Conservation (phyloP, 768 basidiomycete genomes). For the Hemileccinum rubropunctum region DNA sequence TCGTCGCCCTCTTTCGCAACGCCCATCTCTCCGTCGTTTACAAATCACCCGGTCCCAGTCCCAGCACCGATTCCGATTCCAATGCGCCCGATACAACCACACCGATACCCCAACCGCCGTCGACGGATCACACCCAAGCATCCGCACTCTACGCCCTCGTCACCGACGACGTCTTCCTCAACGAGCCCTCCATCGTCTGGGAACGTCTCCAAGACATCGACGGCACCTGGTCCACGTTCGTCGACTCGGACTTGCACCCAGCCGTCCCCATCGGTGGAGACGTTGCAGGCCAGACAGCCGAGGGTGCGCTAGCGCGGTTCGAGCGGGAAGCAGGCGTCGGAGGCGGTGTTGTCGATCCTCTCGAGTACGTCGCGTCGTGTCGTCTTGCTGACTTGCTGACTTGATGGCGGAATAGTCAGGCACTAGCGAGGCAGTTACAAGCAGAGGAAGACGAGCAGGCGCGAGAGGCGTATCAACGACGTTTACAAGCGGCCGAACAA, state of each 20-base stretch:
- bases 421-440: slow-evolving; percentile 75
- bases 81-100: too few relatives aligned
- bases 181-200: slow-evolving; percentile 84
- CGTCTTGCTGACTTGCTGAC: background rate
- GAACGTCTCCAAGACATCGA: slow-evolving; percentile 89
- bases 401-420: slow-evolving; percentile 41
- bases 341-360: slow-evolving; percentile 41
- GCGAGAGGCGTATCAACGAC: slow-evolving; percentile 34
- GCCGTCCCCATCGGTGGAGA: slow-evolving; percentile 77
- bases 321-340: slow-evolving; percentile 37
- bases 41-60: slow-evolving; percentile 38
- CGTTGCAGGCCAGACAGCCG: slow-evolving; percentile 70
- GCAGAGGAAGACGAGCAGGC: slow-evolving; percentile 70
- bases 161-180: slow-evolving; percentile 78
- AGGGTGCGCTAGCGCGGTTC: slow-evolving; percentile 51
- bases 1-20: slow-evolving; percentile 89
- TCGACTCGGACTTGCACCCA: slow-evolving; percentile 64
- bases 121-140: slow-evolving; percentile 19
- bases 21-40: slow-evolving; percentile 89
- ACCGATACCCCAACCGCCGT: too few relatives aligned
- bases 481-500: slow-evolving; percentile 30
- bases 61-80: background rate
- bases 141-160: slow-evolving; percentile 74
- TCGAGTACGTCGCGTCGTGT: slow-evolving; percentile 51
- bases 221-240: slow-evolving; percentile 72